These are phyloP conservation scores for Aspergillus phoenicis DNA, from an alignment of 2,329 filamentous ascomycete species.

Conservation along the genomic window DNA sequence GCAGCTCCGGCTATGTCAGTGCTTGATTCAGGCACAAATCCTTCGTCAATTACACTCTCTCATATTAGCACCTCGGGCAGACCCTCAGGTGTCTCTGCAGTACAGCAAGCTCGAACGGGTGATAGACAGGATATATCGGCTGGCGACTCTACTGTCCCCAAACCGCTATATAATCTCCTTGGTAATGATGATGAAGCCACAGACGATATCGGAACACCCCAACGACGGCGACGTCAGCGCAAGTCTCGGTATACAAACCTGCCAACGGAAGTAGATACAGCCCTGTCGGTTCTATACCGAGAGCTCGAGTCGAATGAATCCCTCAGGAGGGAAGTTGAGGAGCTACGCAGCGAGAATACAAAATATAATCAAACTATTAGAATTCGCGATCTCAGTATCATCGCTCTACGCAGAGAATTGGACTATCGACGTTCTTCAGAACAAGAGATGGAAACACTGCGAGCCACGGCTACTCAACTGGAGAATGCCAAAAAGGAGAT, in stretches of 20 bases:
- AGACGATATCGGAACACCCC: neutral
- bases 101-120: no score
- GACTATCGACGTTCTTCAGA: neutral
- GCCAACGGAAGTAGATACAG: slow-evolving; percentile 2
- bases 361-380: neutral
- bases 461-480: neutral
- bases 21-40: neutral
- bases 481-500: neutral
- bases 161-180: neutral
- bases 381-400: slow-evolving; percentile 4
- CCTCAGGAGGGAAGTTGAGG: slow-evolving; percentile 1
- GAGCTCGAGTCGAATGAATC: slow-evolving; percentile 2
- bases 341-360: neutral
- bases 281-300: slow-evolving; percentile 7
- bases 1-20: neutral
- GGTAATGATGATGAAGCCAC: neutral
- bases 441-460: neutral
- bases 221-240: neutral
- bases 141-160: no score
- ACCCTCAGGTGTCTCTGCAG: no score
- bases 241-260: neutral
- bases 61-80: no score
- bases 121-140: no score
- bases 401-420: neutral
- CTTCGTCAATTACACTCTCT: no score